Percentiles rank a stretch among this genome's conserved stretches.
phyloP scores from a whole-genome alignment of 2,329 filamentous ascomycete species.

The Alternaria gansuensis region DNA sequence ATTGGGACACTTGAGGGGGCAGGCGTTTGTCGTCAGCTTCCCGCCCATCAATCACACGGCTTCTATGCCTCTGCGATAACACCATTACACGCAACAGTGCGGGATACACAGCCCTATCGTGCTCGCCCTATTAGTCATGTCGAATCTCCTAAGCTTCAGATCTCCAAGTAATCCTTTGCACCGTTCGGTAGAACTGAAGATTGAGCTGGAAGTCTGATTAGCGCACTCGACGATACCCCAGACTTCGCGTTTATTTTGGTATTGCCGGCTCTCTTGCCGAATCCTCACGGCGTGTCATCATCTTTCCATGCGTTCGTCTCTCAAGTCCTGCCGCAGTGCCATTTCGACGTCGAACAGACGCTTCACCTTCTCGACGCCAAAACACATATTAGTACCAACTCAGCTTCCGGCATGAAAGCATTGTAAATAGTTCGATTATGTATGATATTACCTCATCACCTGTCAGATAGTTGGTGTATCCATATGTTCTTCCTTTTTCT shows the following conservation, averaged over 20 bases:
- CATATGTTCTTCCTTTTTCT: neutral
- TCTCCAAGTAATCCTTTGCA: constrained; percentile 18
- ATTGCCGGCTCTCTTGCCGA: neutral
- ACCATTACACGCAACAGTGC: neutral
- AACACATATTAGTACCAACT: neutral
- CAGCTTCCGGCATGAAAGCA: too few species aligned
- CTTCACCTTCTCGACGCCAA: neutral
- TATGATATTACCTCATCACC: neutral
- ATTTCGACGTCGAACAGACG: neutral
- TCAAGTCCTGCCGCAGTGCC: neutral
- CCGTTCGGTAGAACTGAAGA: constrained; percentile 23
- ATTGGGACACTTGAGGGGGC: neutral
- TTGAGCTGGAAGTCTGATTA: constrained; percentile 8
- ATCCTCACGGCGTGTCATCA: too few species aligned
- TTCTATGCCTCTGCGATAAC: neutral
- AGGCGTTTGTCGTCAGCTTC: neutral
- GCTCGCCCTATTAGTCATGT: neutral
- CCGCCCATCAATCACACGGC: neutral
- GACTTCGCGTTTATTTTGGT: neutral
- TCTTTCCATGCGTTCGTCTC: neutral
- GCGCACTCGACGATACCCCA: neutral
- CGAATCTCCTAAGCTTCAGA: neutral
- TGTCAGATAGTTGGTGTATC: neutral
- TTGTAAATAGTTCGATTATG: neutral
- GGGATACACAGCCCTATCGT: neutral